A percentile compares a stretch with the other conserved stretches of the same genome.
Evolutionary conservation across 1,139 yeast species (phyloP).

Genomic region (Hansenula anomala): DNA sequence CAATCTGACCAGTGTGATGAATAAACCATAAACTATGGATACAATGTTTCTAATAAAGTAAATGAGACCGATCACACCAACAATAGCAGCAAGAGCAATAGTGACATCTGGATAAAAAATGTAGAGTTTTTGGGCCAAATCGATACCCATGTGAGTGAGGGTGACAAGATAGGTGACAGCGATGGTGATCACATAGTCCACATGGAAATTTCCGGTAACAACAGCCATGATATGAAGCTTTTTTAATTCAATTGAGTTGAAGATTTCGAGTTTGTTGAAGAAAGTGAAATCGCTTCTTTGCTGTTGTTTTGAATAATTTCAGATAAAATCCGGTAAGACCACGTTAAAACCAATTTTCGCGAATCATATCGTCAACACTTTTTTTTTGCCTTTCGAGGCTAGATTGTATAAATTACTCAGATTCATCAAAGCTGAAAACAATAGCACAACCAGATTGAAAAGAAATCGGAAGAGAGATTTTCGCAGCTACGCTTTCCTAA

Average conservation of each 20-base stretch:
- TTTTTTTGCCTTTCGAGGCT: no score
- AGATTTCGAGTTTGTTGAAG: no score
- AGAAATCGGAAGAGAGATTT: no score
- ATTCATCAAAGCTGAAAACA: no score
- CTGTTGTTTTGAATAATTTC: no score
- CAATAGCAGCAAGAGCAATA: conserved; percentile 3
- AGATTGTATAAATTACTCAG: no score
- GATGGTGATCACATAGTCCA: conserved; percentile 15
- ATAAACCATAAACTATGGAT: conserved; percentile 12
- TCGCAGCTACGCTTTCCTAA: no score
- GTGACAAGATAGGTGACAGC: conserved; percentile 3
- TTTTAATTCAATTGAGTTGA: not conserved
- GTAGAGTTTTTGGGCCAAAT: conserved; percentile 4
- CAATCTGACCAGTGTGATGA: conserved; percentile 14
- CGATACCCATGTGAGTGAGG: not conserved
- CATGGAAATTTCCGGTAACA: conserved; percentile 17
- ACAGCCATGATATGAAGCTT: conserved; percentile 7
- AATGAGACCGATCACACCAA: conserved; percentile 10
- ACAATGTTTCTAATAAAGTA: conserved; percentile 18
- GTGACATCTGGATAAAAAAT: conserved; percentile 18
- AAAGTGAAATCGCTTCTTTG: no score
- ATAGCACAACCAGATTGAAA: no score
- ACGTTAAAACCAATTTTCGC: no score
- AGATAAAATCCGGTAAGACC: no score
- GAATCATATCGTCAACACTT: no score